Percentiles rank a stretch among this genome's conserved stretches.
Evolutionary conservation across 768 basidiomycete species (phyloP).

Genomic region (Boletales sp.): DNA sequence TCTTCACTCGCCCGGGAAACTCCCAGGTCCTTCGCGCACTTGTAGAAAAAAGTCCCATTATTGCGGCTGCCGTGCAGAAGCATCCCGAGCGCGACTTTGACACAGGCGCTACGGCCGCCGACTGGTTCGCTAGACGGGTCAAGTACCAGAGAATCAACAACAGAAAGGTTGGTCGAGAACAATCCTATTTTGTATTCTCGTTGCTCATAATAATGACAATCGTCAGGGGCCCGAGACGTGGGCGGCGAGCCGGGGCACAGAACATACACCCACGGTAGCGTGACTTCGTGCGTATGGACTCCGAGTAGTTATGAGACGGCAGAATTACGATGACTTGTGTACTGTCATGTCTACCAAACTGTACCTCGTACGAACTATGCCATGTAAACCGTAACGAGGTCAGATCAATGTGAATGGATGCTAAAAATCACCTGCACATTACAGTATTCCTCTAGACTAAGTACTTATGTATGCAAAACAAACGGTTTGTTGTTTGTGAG

Average conservation of each 20-base stretch:
- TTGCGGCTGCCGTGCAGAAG: slow-evolving; percentile 41
- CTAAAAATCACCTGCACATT: too few species aligned
- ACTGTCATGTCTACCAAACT: too few species aligned
- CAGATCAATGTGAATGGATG: too few species aligned
- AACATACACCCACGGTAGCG: slow-evolving; percentile 22
- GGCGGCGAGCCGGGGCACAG: slow-evolving; percentile 28
- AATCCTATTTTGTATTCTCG: neutral
- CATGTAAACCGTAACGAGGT: too few species aligned
- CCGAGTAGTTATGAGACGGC: too few species aligned
- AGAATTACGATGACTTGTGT: too few species aligned
- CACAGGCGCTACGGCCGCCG: slow-evolving; percentile 34
- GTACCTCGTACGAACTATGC: too few species aligned
- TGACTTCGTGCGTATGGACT: neutral
- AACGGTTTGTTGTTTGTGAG: too few species aligned
- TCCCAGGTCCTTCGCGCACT: slow-evolving; percentile 48
- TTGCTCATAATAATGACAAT: neutral
- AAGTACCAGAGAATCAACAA: slow-evolving; percentile 41
- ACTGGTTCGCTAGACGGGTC: slow-evolving; percentile 42
- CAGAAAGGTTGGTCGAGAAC: slow-evolving; percentile 32
- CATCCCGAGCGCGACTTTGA: slow-evolving; percentile 36
- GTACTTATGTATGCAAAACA: too few species aligned
- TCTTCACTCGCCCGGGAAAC: slow-evolving; percentile 62
- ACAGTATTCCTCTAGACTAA: too few species aligned
- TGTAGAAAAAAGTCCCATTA: slow-evolving; percentile 45
- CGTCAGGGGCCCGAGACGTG: slow-evolving; percentile 30